These are phyloP conservation scores for Sordariomycetes sp. DNA, from an alignment of 2,329 filamentous ascomycete species.

Conservation along the genomic window DNA sequence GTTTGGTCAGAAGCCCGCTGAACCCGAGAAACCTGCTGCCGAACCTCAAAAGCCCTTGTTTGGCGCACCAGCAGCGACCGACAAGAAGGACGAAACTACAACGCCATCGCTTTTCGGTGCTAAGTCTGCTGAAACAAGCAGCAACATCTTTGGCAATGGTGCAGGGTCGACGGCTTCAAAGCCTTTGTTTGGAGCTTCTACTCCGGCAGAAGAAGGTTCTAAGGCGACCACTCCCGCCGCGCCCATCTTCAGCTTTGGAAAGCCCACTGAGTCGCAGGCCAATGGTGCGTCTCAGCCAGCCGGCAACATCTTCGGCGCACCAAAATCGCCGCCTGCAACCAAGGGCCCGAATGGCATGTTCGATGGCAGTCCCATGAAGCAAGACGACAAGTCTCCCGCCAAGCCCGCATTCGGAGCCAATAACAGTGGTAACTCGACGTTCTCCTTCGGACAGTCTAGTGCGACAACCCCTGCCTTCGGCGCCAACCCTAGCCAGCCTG, in stretches of 20 bases:
- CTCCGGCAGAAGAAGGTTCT: not conserved
- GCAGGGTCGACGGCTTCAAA: constrained; percentile 8
- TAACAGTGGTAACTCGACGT: constrained; percentile 16
- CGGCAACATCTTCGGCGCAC: constrained; percentile 27
- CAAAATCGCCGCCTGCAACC: constrained; percentile 21
- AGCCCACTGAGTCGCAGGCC: constrained; percentile 12
- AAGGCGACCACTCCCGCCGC: constrained; percentile 6
- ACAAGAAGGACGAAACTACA: constrained; percentile 1
- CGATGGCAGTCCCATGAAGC: constrained; percentile 32
- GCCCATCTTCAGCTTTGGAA: constrained; percentile 24
- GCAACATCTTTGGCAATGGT: constrained; percentile 19
- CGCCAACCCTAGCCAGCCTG: too few relatives aligned
- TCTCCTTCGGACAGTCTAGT: constrained; percentile 20
- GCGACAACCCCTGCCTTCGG: too few relatives aligned
- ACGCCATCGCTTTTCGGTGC: constrained; percentile 13
- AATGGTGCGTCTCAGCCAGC: constrained; percentile 23
- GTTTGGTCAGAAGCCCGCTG: constrained; percentile 22
- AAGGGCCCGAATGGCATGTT: constrained; percentile 21
- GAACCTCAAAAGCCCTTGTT: not conserved
- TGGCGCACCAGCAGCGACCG: not conserved
- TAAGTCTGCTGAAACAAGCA: constrained; percentile 13
- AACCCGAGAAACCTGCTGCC: constrained; percentile 14
- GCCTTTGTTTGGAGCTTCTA: not conserved
- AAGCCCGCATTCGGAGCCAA: constrained; percentile 20
- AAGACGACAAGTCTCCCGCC: constrained; percentile 27